Evolutionary conservation across 108 stramenopile genomes (phyloP), one percentile per base, ranked within the genome.

Genomic region (Nannochloropsis salina): DNA sequence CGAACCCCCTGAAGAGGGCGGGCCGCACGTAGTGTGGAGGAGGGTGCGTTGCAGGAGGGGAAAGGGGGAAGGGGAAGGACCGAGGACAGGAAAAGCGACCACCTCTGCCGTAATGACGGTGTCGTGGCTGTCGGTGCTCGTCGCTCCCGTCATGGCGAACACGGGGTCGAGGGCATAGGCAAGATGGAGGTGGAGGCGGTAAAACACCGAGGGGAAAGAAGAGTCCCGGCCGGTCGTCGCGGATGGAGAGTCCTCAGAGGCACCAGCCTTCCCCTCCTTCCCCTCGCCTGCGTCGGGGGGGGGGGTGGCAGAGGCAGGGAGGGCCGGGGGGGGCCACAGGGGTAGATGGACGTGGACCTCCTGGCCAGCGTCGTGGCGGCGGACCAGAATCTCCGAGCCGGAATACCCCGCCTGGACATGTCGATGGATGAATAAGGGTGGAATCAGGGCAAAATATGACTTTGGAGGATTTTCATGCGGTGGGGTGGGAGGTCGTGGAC

Each of bases 321-420:
- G 15, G 0, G 31, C 31, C 31, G 47, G 47, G 47, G 47, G 15
- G 15, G 47, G 20, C 61, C 61, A 74, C 20, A 74, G 61, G 20
- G 61, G 61, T 15, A 74, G 61, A n/a, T n/a, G 61, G 61, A 74
- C 61, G 61, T 74, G 61, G 61, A 74, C n/a, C 61, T 74, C 61
- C 20, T 8, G 61, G 61, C 61, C 61, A 2, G 61, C 61, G 61
- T 74, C 15, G 8, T 15, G 15, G 4, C 20, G 15, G 61, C 61
- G 61, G 61, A n/a, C n/a, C 61, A 74, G 61, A 3, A 74, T 15
- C 61, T 74, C 61, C 61, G n/a, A 74, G 61, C 61, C 61, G 2
- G 61, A n/a, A n/a, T 2, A n/a, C 3, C 61, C 61, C 20, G 61
- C 61, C 61, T 74, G 8, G 15, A 1, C 31, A 31, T 31, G 31